A percentile compares a stretch with the other conserved stretches of the same genome.
Conservation (phyloP, 2,329 filamentous ascomycete genomes). For the Verticillium albo-atrum region DNA sequence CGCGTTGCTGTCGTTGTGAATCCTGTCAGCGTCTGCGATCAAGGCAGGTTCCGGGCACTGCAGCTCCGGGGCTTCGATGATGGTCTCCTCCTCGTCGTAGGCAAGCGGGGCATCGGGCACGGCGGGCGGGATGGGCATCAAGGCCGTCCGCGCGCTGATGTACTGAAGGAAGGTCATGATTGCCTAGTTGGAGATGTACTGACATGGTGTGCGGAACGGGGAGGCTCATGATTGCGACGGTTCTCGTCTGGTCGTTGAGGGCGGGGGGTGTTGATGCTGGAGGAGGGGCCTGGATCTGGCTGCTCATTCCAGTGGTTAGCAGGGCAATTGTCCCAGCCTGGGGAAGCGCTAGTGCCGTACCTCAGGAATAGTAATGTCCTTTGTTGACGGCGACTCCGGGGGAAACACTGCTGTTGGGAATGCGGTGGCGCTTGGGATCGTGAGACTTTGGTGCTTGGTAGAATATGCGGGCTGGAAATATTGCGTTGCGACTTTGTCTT, state of each 20-base stretch:
- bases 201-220: conserved; percentile 11
- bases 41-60: conserved; percentile 9
- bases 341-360: not conserved
- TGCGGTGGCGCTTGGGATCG: conserved; percentile 3
- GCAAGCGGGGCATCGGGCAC: conserved; percentile 10
- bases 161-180: conserved; percentile 13
- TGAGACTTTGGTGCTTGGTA: not conserved
- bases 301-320: conserved; percentile 37
- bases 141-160: conserved; percentile 17
- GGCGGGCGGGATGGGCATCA: conserved; percentile 7
- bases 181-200: conserved; percentile 8
- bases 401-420: conserved; percentile 11
- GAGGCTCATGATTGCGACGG: conserved; percentile 2
- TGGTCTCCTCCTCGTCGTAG: conserved; percentile 13
- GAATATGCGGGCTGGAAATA: not conserved
- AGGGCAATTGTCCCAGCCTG: conserved; percentile 24
- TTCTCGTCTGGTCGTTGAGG: conserved; percentile 5
- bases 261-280: not conserved
- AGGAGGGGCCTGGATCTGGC: not conserved
- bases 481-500: not conserved
- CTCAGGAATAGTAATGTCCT: not conserved
- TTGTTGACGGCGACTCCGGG: not conserved
- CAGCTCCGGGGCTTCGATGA: conserved; percentile 9
- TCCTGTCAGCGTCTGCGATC: conserved; percentile 22
- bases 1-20: conserved; percentile 60